Conservation (phyloP, 2,329 filamentous ascomycete genomes). For the Fusarium bactridioides region DNA sequence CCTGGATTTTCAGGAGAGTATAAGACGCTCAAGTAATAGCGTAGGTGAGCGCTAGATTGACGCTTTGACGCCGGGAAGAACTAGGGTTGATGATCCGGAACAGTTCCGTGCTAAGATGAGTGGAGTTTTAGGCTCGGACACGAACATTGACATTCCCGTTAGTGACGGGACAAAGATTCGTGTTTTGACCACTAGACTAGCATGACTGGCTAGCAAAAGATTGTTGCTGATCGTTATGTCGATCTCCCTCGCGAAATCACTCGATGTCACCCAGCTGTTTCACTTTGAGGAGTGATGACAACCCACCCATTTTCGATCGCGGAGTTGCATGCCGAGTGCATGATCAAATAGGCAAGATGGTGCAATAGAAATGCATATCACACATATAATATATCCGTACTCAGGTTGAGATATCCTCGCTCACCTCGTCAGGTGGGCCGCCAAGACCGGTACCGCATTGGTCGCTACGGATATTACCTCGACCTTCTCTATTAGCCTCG, state of each 20-base stretch:
- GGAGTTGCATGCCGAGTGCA: background rate
- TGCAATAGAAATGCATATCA: background rate
- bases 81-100: slow-evolving; percentile 11
- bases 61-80: background rate
- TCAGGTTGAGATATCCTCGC: background rate
- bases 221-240: background rate
- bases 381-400: background rate
- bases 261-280: background rate
- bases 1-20: background rate
- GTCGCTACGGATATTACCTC: background rate
- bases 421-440: background rate
- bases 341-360: background rate
- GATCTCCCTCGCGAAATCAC: slow-evolving; percentile 2
- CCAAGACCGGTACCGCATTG: background rate
- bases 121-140: background rate
- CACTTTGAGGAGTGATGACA: background rate
- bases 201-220: background rate
- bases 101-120: background rate
- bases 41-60: background rate
- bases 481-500: background rate
- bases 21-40: background rate
- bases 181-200: background rate
- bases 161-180: background rate
- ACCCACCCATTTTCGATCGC: background rate
- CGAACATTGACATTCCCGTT: background rate